Evolutionary conservation across 176 grass and related monocot species (phyloP).

Genomic region (Aegilops bicornis): DNA sequence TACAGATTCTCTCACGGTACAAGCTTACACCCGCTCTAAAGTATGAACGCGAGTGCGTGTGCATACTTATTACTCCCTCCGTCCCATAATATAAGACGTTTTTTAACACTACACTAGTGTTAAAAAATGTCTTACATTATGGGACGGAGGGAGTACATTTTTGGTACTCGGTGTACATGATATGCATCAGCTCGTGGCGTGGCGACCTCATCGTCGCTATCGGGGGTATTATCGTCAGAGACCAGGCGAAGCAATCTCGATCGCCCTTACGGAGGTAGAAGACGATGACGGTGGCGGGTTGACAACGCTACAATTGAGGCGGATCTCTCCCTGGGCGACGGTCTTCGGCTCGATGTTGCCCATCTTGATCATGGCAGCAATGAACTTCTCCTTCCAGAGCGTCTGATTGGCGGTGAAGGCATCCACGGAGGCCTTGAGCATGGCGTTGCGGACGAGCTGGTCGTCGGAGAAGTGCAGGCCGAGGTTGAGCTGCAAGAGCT

Average conservation of each 20-base stretch:
- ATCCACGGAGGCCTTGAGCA: background rate
- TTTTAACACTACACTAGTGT: no score
- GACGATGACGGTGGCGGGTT: background rate
- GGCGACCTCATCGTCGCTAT: background rate
- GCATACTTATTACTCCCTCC: no score
- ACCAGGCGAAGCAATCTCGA: background rate
- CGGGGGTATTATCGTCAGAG: no score
- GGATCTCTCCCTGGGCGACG: conserved; percentile 20
- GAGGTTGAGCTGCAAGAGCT: conserved; percentile 45
- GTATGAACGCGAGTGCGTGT: no score
- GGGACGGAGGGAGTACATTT: no score
- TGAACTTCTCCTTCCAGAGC: conserved; percentile 38
- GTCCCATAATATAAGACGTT: no score
- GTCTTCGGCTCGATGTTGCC: conserved; percentile 28
- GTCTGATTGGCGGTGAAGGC: conserved; percentile 25
- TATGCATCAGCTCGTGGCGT: background rate
- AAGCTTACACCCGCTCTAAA: no score
- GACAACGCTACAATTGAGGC: conserved; percentile 51
- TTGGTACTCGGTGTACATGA: no score
- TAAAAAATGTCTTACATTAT: no score
- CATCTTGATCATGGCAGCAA: conserved; percentile 59
- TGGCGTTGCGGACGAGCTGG: conserved; percentile 37
- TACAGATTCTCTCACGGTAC: no score
- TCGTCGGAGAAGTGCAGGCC: conserved; percentile 55
- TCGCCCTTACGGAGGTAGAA: background rate